Evolutionary conservation across 805 yeast species (phyloP), one percentile per base, ranked within the genome.

Genomic region (Hemisphaericaspora nanyangensis): DNA sequence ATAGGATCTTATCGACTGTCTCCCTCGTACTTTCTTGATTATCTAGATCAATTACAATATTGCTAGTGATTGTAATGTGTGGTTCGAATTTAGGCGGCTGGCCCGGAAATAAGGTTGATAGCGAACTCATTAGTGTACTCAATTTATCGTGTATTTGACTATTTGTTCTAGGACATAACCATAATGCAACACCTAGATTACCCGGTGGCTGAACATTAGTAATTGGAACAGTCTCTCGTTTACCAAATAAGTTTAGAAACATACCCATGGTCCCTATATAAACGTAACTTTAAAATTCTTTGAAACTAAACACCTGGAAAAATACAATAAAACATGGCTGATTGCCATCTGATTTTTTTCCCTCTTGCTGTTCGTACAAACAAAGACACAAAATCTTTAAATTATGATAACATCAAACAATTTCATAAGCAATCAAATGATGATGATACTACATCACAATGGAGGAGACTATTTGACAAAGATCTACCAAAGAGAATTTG

Each of bases 31-130:
- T 58, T 10, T 45, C 55, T 13, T 58, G 45, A 34, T 64, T 60
- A 7, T 55, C 58, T 43, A 63, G 45, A 40, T 67, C 60, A 19
- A 81, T 62, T 1, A 58, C 63, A 24, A 85, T 63, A 41, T 77
- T 73, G n/a, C 87, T 72, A 2, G 88, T 78, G 19, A 85, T 69
- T 1, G 95, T 86, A 26, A 86, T 70, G 54, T 85, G 95, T 3
- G 95, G 95, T 45, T 77, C 84, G 49, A 85, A 80, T 22, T 52
- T 56, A 2, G 84, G 83, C 1, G 88, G 79, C 39, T 58, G 71
- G 37, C 79, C 82, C 8, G 85, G 84, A 51, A 85, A 83, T n/a
- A 84, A 62, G 1, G 90, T 81, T 31, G 74, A 76, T 26, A 85
- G 58, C 7, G 88, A 80, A n/a, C 73, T 64, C 58, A 82, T 80